These are phyloP conservation scores for Cladosporium sp. DNA, from an alignment of 2,329 filamentous ascomycete genomes.

Conservation along the genomic window DNA sequence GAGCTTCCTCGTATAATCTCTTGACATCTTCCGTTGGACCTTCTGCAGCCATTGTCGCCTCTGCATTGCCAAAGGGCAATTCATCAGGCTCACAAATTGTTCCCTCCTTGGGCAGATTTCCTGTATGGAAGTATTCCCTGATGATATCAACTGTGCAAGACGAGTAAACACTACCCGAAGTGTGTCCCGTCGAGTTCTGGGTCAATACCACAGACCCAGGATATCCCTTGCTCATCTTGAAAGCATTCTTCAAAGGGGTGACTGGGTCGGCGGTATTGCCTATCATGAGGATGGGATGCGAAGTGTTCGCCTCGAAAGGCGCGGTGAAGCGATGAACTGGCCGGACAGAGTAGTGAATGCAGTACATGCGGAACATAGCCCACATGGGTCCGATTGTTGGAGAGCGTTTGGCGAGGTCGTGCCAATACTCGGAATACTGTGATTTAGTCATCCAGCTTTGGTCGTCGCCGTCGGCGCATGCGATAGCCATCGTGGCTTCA, in stretches of 20 bases:
- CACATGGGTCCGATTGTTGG: conserved; percentile 36
- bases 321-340: conserved; percentile 33
- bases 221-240: conserved; percentile 33
- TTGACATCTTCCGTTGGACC: background rate
- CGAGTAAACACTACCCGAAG: conserved; percentile 2
- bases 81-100: conserved; percentile 29
- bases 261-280: conserved; percentile 33
- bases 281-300: conserved; percentile 28
- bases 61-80: conserved; percentile 21
- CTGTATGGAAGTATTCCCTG: conserved; percentile 31
- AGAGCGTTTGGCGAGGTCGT: conserved; percentile 31
- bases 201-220: conserved; percentile 27
- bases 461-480: conserved; percentile 40
- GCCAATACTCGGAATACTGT: conserved; percentile 33
- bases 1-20: background rate
- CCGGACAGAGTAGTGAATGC: conserved; percentile 35
- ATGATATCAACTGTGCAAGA: conserved; percentile 23
- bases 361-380: conserved; percentile 35
- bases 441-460: conserved; percentile 23
- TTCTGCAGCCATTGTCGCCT: too few relatives aligned
- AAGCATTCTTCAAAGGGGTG: conserved; percentile 29
- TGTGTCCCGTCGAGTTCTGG: conserved; percentile 32
- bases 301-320: conserved; percentile 24
- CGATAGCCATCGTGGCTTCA: conserved; percentile 29
- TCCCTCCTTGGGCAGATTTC: conserved; percentile 24